These are phyloP conservation scores for Lachnellula suecica DNA, from an alignment of 2,329 filamentous ascomycete species.

Conservation along the genomic window DNA sequence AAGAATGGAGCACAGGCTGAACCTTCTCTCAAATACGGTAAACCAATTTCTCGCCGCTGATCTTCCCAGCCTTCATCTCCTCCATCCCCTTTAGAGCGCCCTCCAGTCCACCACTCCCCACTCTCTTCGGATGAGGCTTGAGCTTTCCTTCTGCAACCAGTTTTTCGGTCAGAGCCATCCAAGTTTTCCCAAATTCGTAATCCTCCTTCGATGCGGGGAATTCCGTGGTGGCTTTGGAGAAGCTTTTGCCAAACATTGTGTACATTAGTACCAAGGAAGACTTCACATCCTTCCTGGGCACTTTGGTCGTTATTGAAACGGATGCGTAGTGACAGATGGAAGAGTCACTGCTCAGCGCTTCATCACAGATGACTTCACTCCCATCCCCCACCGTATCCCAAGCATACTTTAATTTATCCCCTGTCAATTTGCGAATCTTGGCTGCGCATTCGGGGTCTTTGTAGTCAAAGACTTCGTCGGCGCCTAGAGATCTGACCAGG, in stretches of 20 bases:
- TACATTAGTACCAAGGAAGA: conserved; percentile 8
- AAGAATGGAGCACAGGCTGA: too few species aligned
- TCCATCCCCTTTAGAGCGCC: conserved; percentile 14
- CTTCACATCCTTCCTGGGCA: conserved; percentile 9
- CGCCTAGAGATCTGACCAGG: conserved; percentile 39
- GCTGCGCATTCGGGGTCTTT: conserved; percentile 38
- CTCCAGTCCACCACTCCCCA: conserved; percentile 17
- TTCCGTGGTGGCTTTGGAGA: neutral
- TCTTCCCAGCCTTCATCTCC: conserved; percentile 13
- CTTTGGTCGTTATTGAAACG: conserved; percentile 1
- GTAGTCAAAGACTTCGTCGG: conserved; percentile 42
- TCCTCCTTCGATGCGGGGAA: conserved; percentile 11
- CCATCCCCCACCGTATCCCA: conserved; percentile 43
- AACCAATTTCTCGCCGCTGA: conserved; percentile 43
- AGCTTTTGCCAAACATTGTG: conserved; percentile 11
- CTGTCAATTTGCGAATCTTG: conserved; percentile 44
- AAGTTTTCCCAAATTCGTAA: conserved; percentile 18
- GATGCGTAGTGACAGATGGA: conserved; percentile 1
- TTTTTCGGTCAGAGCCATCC: conserved; percentile 12
- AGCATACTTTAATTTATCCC: conserved; percentile 41
- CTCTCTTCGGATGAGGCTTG: conserved; percentile 25
- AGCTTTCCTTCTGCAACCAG: conserved; percentile 16
- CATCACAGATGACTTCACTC: conserved; percentile 7
- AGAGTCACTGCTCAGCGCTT: conserved; percentile 6
- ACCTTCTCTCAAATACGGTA: too few species aligned